Conservation (phyloP, 2,329 filamentous ascomycete genomes). For the Pseudogymnoascus sp. region DNA sequence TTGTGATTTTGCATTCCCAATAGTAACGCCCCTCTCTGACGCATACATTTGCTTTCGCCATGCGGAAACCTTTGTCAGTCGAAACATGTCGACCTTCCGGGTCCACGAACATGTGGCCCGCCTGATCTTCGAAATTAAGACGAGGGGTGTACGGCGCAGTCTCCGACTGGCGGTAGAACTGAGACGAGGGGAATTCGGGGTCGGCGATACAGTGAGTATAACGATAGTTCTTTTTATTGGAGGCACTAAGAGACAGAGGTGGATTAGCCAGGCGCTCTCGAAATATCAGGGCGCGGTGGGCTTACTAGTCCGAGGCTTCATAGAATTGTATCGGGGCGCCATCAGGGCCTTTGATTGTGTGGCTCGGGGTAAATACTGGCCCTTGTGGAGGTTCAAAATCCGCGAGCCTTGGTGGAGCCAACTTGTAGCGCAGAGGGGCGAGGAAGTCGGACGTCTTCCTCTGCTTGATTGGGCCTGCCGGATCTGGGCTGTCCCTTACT, state of each 20-base stretch:
- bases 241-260: conserved; percentile 36
- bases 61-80: conserved; percentile 87
- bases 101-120: conserved; percentile 76
- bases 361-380: conserved; percentile 48
- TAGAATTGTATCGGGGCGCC: conserved; percentile 48
- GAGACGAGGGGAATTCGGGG: conserved; percentile 72
- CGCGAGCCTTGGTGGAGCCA: conserved; percentile 51
- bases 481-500: conserved; percentile 48
- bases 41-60: conserved; percentile 82
- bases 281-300: conserved; percentile 12
- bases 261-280: neutral
- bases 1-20: conserved; percentile 85
- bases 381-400: conserved; percentile 54
- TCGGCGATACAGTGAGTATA: conserved; percentile 90
- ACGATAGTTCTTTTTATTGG: conserved; percentile 66
- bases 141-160: conserved; percentile 73
- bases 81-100: conserved; percentile 67
- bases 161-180: conserved; percentile 86
- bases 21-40: conserved; percentile 85
- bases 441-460: conserved; percentile 32
- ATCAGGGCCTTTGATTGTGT: conserved; percentile 42
- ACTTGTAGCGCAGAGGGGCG: conserved; percentile 52
- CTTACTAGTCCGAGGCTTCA: conserved; percentile 57
- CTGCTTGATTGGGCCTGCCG: conserved; percentile 31
- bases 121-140: conserved; percentile 87